Conservation (phyloP, 148 eudicot genomes). For the Silene conica region DNA sequence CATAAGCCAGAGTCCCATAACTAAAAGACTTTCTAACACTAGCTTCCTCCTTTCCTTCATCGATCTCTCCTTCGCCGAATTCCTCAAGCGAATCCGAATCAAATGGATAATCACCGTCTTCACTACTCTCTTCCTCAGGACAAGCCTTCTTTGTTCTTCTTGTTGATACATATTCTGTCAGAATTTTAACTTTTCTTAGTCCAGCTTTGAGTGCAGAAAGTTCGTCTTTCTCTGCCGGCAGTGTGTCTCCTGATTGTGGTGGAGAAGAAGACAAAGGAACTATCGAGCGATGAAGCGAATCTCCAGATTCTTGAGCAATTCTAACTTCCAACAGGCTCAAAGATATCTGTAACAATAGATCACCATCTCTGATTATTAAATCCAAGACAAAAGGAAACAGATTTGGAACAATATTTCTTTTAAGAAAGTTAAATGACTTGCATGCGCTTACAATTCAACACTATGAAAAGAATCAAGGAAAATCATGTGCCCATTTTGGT, state of each 20-base stretch:
- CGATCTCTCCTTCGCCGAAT: slow-evolving; percentile 58
- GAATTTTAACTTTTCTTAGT: slow-evolving; percentile 70
- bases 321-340: slow-evolving; percentile 59
- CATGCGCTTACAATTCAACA: not conserved
- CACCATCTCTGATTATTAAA: slow-evolving; percentile 8
- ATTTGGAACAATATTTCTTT: not conserved
- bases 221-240: slow-evolving; percentile 68
- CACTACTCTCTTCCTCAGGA: slow-evolving; percentile 67
- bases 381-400: slow-evolving; percentile 3
- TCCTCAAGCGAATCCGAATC: slow-evolving; percentile 81
- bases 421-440: not conserved
- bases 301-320: slow-evolving; percentile 55
- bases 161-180: slow-evolving; percentile 69
- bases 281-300: slow-evolving; percentile 36
- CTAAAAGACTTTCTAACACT: slow-evolving; percentile 76
- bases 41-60: slow-evolving; percentile 54
- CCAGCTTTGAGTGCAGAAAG: slow-evolving; percentile 92
- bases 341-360: slow-evolving; percentile 45
- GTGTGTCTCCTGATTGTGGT: slow-evolving; percentile 33
- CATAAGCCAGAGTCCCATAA: slow-evolving; percentile 75
- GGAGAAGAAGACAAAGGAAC: slow-evolving; percentile 34
- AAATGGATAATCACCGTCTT: slow-evolving; percentile 67
- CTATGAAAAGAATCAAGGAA: not conserved
- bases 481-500: not conserved
- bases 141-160: slow-evolving; percentile 73